Percentiles rank a stretch among this genome's conserved stretches.
These are phyloP conservation scores for Penicillium occitanis DNA, from an alignment of 2,329 filamentous ascomycete species.

Conservation along the genomic window DNA sequence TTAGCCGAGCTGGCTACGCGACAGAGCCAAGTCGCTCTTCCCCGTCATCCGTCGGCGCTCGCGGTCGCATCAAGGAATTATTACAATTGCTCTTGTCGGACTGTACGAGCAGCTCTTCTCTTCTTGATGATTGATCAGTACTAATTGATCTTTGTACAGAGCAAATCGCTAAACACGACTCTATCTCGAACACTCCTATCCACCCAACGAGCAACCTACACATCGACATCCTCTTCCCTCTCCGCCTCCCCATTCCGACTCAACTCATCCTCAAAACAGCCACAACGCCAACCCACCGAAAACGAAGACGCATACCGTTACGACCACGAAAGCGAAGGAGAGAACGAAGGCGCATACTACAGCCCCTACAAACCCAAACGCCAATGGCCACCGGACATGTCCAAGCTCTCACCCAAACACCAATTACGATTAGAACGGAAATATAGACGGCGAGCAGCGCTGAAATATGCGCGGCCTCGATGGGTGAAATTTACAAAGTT, in stretches of 20 bases:
- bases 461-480: constrained; percentile 60
- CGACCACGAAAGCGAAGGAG: constrained; percentile 16
- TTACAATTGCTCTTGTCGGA: constrained; percentile 14
- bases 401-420: constrained; percentile 61
- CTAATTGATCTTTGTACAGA: neutral
- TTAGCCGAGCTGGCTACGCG: constrained; percentile 4
- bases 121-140: neutral
- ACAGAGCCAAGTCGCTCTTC: neutral
- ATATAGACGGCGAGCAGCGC: constrained; percentile 60
- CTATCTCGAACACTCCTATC: neutral
- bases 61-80: constrained; percentile 13
- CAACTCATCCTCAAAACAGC: neutral
- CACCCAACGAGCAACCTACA: constrained; percentile 10
- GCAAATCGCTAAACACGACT: neutral
- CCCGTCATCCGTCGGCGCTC: neutral
- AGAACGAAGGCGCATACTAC: constrained; percentile 38
- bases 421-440: constrained; percentile 68
- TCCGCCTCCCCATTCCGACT: constrained; percentile 21
- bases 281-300: neutral
- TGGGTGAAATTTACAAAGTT: constrained; percentile 61
- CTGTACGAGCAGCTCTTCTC: neutral
- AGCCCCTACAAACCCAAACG: constrained; percentile 62
- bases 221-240: neutral
- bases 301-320: neutral
- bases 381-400: constrained; percentile 65